Conservation (phyloP, 495 filamentous ascomycete species). For the Oidiodendron maius region DNA sequence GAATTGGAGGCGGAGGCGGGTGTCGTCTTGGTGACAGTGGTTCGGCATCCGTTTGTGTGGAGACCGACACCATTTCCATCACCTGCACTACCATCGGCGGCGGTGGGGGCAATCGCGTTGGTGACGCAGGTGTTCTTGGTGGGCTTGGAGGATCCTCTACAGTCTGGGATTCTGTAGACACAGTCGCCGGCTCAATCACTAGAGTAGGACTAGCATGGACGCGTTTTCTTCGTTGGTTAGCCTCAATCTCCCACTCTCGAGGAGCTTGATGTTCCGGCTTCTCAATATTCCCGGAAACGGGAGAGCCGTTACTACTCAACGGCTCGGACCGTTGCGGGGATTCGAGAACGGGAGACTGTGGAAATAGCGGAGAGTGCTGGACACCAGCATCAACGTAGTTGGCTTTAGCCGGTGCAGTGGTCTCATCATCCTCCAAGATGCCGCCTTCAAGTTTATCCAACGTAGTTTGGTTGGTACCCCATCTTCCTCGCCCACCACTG, state of each 20-base stretch:
- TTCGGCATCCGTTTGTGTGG: constrained; percentile 66
- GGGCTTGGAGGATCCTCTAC: constrained; percentile 60
- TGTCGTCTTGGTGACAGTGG: constrained; percentile 24
- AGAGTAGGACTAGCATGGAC: constrained; percentile 39
- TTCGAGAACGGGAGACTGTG: constrained; percentile 35
- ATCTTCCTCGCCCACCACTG: constrained; percentile 40
- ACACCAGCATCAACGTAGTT: constrained; percentile 68
- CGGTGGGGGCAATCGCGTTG: constrained; percentile 47
- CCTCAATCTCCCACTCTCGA: constrained; percentile 54
- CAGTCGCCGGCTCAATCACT: constrained; percentile 32
- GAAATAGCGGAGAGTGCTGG: constrained; percentile 77
- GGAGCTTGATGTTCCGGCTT: constrained; percentile 33
- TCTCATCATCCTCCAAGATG: constrained; percentile 40
- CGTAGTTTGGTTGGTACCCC: constrained; percentile 40
- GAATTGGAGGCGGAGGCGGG: constrained; percentile 30
- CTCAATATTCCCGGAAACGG: constrained; percentile 25
- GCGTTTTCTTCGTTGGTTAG: constrained; percentile 66
- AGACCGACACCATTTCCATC: constrained; percentile 44
- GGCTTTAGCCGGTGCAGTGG: constrained; percentile 13
- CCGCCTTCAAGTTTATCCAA: constrained; percentile 43
- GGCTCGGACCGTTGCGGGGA: constrained; percentile 24
- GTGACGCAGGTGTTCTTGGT: constrained; percentile 59
- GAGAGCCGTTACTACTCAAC: constrained; percentile 31
- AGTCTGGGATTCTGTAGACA: constrained; percentile 69
- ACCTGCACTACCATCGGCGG: constrained; percentile 31